A percentile compares a stretch with the other conserved stretches of the same genome.
phyloP scores from a whole-genome alignment of 2,329 filamentous ascomycete genomes.

The Fusarium tupiense region DNA sequence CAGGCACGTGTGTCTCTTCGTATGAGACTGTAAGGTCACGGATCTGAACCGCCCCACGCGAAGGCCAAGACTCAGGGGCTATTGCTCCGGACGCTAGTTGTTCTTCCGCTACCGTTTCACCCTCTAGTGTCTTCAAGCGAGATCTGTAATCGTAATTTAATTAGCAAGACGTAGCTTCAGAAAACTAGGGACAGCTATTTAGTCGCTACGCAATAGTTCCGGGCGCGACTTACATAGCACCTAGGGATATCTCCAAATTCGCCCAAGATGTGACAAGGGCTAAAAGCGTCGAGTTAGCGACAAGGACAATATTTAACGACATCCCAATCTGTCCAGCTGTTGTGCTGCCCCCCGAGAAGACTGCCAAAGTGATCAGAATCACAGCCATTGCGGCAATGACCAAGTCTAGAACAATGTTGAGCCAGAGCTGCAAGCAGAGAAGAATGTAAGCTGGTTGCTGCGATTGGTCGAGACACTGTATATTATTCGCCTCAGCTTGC shows the following conservation, averaged over 20 bases:
- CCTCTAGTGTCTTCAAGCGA: background rate
- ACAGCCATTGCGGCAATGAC: background rate
- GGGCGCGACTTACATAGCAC: background rate
- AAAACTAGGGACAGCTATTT: background rate
- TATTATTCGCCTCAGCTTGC: background rate
- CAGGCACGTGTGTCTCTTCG: background rate
- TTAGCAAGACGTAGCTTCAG: fast-evolving
- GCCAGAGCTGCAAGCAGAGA: background rate
- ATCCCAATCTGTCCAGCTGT: background rate
- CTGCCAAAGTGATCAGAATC: background rate
- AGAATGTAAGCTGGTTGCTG: background rate
- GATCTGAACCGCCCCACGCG: background rate
- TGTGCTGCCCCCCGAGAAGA: background rate
- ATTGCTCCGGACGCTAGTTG: fast-evolving
- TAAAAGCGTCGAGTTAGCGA: background rate
- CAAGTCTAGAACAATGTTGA: background rate
- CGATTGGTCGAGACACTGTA: background rate
- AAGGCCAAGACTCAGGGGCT: background rate
- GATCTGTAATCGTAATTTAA: fast-evolving
- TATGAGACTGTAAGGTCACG: background rate
- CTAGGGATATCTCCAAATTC: background rate
- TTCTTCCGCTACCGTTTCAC: background rate
- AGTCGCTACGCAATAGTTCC: fast-evolving
- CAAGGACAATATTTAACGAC: background rate
- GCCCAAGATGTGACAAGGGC: background rate